Base-by-base conservation (phyloP, 371 early-diverging fungal genomes). In the Lichtheimia ramosa region DNA sequence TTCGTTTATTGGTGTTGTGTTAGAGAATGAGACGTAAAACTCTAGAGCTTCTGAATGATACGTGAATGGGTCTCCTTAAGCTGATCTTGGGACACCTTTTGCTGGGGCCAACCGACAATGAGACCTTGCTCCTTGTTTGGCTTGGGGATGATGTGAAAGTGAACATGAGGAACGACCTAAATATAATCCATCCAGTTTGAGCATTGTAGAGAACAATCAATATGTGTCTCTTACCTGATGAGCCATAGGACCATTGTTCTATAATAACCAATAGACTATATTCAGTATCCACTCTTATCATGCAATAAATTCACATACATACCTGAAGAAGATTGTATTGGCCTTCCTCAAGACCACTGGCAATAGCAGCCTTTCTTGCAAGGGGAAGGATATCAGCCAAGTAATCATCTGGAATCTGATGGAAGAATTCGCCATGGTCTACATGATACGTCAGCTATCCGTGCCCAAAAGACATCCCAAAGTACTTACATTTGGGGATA, bases 261-360 rank as follows among this genome's bases (percentile, higher is more conserved):
- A 64, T 34, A 42, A 25, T 23, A 42, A 43, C 25, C 2, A 20
- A 13, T 5, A 28, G 28, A 28, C 7, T 28, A 7, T 28, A 10
- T 34, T 25, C 2, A 48, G 1, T 5, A 24, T 40, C 6, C 8
- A 24, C 15, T 6, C 46, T 3, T 1, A 1, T 21, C 16, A 8
- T 23, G 20, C 18, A 15, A 23, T 6, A 14, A 18, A 5, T 15
- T 27, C 27, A 21, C 28, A 12, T 40, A 40, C 3, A 68, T 77
- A 71, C 93, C 89, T 97, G 96, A 27, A 97, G 72, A 24, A 97
- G 74, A 75, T 97, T 97, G 83, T 96, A 97, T 63, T 93, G 79
- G 0, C 64, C 64, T 48, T 57, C 68, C 10, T 79, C 79, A 43
- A 79, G 73, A 15, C 88, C 88, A 18, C 83, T 65, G 12, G 90